phyloP scores from a whole-genome alignment of 2,329 filamentous ascomycete species.

The Cercospora beticola region DNA sequence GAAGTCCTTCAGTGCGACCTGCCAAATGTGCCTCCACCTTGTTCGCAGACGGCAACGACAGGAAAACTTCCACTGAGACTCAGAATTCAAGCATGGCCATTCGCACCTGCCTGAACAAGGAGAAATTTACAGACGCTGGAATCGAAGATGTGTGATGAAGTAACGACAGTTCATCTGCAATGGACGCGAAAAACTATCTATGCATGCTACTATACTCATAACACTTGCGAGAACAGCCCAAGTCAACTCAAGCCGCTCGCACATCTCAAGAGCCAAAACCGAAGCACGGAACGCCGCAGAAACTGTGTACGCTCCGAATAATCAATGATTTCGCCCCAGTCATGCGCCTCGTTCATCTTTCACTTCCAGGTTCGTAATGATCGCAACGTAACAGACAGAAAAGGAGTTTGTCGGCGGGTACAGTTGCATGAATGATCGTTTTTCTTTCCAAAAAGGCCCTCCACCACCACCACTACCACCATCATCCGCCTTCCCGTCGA shows the following conservation, averaged over 20 bases:
- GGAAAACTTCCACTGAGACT: not conserved
- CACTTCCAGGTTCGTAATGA: not conserved
- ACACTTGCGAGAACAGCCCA: not conserved
- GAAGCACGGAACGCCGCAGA: not conserved
- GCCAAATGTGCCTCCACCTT: not conserved
- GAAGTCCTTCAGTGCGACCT: not conserved
- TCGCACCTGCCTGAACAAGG: not conserved
- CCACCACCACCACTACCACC: not conserved
- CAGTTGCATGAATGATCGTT: slow-evolving; percentile 1
- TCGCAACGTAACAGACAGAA: not conserved
- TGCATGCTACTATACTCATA: not conserved
- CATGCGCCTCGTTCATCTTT: not conserved
- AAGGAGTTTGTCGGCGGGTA: not conserved
- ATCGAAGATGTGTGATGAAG: not conserved
- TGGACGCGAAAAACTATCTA: not conserved
- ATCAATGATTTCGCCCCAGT: not conserved
- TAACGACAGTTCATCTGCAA: not conserved
- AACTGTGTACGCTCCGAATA: not conserved
- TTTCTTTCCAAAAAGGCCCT: not conserved
- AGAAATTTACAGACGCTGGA: no score
- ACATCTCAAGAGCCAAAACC: not conserved
- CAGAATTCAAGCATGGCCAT: not conserved
- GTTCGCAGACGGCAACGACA: not conserved
- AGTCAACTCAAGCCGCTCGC: not conserved
- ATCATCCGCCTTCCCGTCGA: not conserved